phyloP scores from a whole-genome alignment of 257 asterid species.

The Solanum clarkiae region DNA sequence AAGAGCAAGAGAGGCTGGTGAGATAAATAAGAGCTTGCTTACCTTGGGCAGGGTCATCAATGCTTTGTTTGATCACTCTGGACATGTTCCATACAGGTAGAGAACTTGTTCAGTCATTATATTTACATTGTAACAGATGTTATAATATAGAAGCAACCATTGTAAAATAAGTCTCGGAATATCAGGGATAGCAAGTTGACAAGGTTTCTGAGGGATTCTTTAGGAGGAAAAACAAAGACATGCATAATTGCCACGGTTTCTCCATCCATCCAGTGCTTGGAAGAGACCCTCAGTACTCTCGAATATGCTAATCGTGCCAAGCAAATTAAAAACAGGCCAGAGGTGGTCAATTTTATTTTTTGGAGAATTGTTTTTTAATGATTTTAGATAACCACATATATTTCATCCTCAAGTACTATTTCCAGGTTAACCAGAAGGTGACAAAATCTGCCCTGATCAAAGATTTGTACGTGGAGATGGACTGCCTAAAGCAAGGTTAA shows the following conservation, averaged over 20 bases:
- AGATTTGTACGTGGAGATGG: conserved; percentile 32
- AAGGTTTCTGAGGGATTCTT: conserved; percentile 45
- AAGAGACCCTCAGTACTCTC: conserved; percentile 56
- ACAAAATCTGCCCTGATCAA: conserved; percentile 27
- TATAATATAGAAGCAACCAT: background rate
- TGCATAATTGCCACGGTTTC: conserved; percentile 54
- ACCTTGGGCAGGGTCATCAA: conserved; percentile 52
- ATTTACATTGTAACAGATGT: background rate
- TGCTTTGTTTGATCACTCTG: conserved; percentile 41
- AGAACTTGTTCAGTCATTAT: background rate
- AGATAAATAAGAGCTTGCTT: conserved; percentile 56
- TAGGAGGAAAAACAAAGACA: conserved; percentile 56
- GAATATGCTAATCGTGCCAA: conserved; percentile 53
- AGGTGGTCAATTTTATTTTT: conserved; percentile 14
- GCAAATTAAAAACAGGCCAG: conserved; percentile 48
- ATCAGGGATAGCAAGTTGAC: conserved; percentile 58
- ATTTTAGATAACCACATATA: background rate
- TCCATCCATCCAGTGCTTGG: conserved; percentile 46
- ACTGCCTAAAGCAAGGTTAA: conserved; percentile 36
- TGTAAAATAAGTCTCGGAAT: background rate
- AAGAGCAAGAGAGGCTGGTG: conserved; percentile 63
- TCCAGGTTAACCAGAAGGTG: conserved; percentile 41
- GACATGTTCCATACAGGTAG: conserved; percentile 50
- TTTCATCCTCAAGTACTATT: background rate
- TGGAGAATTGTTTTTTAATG: background rate